Evolutionary conservation across 2,329 filamentous ascomycete species (phyloP).

Genomic region (Aspergillus sojae): DNA sequence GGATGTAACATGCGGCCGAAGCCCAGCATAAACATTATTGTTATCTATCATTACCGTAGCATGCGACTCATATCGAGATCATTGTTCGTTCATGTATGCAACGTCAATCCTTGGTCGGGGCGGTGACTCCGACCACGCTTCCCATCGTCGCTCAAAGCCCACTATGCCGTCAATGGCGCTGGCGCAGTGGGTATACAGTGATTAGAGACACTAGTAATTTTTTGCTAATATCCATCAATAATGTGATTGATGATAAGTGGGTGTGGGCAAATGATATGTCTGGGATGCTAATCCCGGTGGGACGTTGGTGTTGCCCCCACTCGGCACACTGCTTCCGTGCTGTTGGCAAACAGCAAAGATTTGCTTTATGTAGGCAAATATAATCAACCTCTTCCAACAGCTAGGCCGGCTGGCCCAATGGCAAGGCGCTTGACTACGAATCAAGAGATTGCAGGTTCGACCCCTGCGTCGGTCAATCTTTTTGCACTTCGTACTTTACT

Average conservation of each 20-base stretch:
- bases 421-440: slow-evolving; percentile 18
- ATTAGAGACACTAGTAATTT: slow-evolving; percentile 1
- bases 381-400: slow-evolving; percentile 1
- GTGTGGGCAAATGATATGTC: neutral
- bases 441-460: slow-evolving; percentile 55
- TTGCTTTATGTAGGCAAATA: neutral
- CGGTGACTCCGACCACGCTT: neutral
- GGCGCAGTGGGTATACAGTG: neutral
- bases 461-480: slow-evolving; percentile 37
- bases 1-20: slow-evolving; percentile 10
- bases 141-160: neutral
- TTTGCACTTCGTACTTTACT: slow-evolving; percentile 3
- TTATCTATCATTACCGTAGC: neutral
- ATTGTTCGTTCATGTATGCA: neutral
- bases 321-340: slow-evolving; percentile 30
- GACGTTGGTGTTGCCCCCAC: slow-evolving; percentile 11
- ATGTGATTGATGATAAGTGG: neutral
- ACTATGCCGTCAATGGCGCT: slow-evolving; percentile 8
- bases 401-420: slow-evolving; percentile 38
- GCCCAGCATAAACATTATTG: slow-evolving; percentile 2
- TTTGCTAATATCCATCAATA: slow-evolving; percentile 8
- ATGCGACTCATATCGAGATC: neutral
- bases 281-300: slow-evolving; percentile 9
- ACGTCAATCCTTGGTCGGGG: neutral
- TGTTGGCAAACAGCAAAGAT: rapidly evolving